Evolutionary conservation across 352 stramenopile genomes (phyloP).

Genomic region (Phytophthora ramorum): DNA sequence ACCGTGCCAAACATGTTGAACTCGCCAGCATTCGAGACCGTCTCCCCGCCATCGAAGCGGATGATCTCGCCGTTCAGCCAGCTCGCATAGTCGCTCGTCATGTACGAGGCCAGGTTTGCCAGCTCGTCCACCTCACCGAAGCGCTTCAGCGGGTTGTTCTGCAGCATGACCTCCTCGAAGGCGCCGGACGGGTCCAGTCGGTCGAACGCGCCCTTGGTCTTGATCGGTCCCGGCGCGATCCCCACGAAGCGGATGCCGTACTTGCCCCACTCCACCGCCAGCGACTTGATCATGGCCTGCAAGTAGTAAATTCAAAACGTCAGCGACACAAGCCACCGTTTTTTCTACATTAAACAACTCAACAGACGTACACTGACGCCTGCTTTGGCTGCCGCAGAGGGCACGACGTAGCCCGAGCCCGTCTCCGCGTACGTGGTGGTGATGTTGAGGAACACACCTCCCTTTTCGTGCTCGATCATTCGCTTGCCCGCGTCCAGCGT

Average conservation of each 20-base stretch:
- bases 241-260: constrained; percentile 96
- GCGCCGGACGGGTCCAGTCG: constrained; percentile 73
- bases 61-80: constrained; percentile 88
- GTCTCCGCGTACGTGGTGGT: constrained; percentile 95
- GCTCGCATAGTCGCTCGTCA: constrained; percentile 83
- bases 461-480: constrained; percentile 77
- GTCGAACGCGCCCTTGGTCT: constrained; percentile 85
- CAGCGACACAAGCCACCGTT: constrained; percentile 3
- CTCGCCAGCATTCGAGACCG: constrained; percentile 72
- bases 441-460: constrained; percentile 96
- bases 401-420: constrained; percentile 94
- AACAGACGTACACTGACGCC: constrained; percentile 81
- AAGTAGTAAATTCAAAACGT: constrained; percentile 20
- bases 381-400: constrained; percentile 95
- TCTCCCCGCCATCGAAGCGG: constrained; percentile 83
- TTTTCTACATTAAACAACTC: neutral
- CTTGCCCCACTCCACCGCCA: constrained; percentile 96
- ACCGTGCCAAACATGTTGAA: constrained; percentile 83
- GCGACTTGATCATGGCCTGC: constrained; percentile 94
- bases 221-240: constrained; percentile 97
- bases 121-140: constrained; percentile 83
- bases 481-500: constrained; percentile 82
- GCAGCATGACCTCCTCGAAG: constrained; percentile 70
- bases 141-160: constrained; percentile 77
- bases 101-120: constrained; percentile 78